These are phyloP conservation scores for Hyaloscypha variabilis DNA, from an alignment of 495 filamentous ascomycete genomes.

Conservation along the genomic window DNA sequence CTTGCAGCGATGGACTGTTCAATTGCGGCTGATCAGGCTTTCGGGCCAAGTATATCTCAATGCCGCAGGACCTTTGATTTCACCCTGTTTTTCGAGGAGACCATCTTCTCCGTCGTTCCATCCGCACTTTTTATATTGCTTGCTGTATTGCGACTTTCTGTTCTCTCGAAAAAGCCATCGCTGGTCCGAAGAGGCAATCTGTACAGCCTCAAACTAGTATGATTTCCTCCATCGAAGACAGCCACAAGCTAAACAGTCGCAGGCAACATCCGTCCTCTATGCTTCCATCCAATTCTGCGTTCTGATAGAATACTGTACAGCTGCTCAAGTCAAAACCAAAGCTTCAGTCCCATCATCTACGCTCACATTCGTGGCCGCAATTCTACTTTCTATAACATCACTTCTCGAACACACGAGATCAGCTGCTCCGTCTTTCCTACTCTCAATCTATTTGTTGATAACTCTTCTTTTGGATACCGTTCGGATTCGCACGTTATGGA, in stretches of 20 bases:
- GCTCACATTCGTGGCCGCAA: slow-evolving; percentile 40
- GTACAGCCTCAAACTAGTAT: slow-evolving; percentile 18
- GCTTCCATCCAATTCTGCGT: slow-evolving; percentile 42
- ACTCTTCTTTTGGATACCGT: slow-evolving; percentile 59
- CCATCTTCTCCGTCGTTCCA: slow-evolving; percentile 48
- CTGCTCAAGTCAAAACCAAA: slow-evolving; percentile 28
- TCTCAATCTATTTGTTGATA: slow-evolving; percentile 61
- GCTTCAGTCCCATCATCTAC: slow-evolving; percentile 42
- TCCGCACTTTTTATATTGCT: slow-evolving; percentile 43
- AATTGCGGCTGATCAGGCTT: slow-evolving; percentile 1
- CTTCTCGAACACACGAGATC: slow-evolving; percentile 43
- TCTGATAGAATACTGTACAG: slow-evolving; percentile 46
- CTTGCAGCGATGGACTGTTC: neutral
- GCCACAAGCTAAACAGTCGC: too few species aligned
- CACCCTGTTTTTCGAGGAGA: slow-evolving; percentile 58
- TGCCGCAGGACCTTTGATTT: slow-evolving; percentile 49
- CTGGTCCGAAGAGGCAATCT: slow-evolving; percentile 40
- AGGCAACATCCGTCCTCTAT: neutral
- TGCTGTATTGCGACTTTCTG: slow-evolving; percentile 45
- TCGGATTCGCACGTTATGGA: slow-evolving; percentile 48
- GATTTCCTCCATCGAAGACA: neutral
- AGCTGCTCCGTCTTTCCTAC: slow-evolving; percentile 54
- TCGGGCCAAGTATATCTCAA: slow-evolving; percentile 6
- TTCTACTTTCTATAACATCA: slow-evolving; percentile 39
- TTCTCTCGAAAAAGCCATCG: slow-evolving; percentile 43